Base-by-base conservation (phyloP, 805 yeast species). In the Hanseniaspora thailandica region DNA sequence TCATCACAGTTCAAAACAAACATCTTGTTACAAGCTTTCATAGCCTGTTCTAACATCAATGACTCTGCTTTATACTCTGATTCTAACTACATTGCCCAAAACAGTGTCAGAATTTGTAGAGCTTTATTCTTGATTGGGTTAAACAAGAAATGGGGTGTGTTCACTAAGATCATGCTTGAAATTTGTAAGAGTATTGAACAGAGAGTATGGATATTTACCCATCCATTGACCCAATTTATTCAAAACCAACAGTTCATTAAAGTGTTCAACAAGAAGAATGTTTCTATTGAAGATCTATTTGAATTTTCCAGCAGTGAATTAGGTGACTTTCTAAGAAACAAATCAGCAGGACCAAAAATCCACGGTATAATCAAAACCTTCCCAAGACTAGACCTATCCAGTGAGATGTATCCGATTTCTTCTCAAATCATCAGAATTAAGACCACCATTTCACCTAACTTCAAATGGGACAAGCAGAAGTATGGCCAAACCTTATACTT, bases 71-170 rank as follows among this genome's bases (percentile, higher is more conserved):
- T 93, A 55, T 71, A 78, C 2, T 86, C 97, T 0, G 98, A 93
- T 66, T 75, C 86, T 47, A 84, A 86, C 57, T 93, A 93, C 64
- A 95, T 93, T 54, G 97, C 97, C 1, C 98, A 93, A 62, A 93
- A 93, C 62, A 77, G 97, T 3, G 87, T 90, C 1, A 81, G 99
- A 71, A 90, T 93, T 33, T 80, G 95, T 59, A 77, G 97, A 25
- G 96, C 98, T 0, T 71, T 94, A 47, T 88, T 93, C 60, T 69
- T 89, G 57, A 80, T 93, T 57, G 94, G 95, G 35, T 71, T 93
- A 34, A 85, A 86, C 62, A 73, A 98, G 59, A 73, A 94, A 55
- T 93, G 99, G 99, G 96, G 97, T 1, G 66, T 70, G 6, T 80
- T 88, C 57, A 75, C 93, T 47, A 77, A 80, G 54, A 76, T 83